Base-by-base conservation (phyloP, 2,329 filamentous ascomycete species). In the Malbranchea cinnamomea region DNA sequence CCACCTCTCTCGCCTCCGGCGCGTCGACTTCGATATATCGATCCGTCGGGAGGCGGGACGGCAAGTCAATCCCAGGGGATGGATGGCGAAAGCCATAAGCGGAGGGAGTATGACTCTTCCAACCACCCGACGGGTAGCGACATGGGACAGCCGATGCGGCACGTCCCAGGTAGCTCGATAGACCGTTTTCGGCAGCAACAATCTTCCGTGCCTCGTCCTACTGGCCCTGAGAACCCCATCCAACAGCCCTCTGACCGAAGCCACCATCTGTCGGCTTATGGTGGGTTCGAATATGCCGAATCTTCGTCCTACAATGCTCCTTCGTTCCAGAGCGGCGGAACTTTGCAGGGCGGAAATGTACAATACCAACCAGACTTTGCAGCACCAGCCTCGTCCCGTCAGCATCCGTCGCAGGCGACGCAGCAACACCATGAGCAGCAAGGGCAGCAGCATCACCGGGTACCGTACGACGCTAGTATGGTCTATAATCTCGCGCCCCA, bases 401-500 rank as follows among this genome's bases (percentile, higher is more conserved):
- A 44, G 26, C 41, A 47, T 36, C 37, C 46, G 39, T 43, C 45
- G 26, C 43, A 45, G 20, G 31, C 38, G 24, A 24, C 41, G 19
- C 41, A 39, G 30, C 40, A 42, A 23, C 41, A 48, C 23, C 49
- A 48, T 11, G 40, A 43, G 41, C 71, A 74, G 37, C 64, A 67
- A 41, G 64, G 68, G 24, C 54, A 54, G 23, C 53, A 49, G 35
- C 56, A 57, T 38, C 54, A 59, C 36, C 66, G 65, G 45, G 47
- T 56, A 31, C 58, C 60, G 40, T 74, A 73, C 44, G 63, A 74
- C 31, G 60, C 70, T 32, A 70, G 71, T 39, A 73, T 87, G 61
- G 76, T 89, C 68, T 91, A 91, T 63, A 76, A 74, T 59, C 77
- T 85, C 46, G 62, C 67, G 49, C 74, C 75, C 50, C 62, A 72